Evolutionary conservation across 345 rosid species (phyloP).

Genomic region (Gossypium herbaceum): DNA sequence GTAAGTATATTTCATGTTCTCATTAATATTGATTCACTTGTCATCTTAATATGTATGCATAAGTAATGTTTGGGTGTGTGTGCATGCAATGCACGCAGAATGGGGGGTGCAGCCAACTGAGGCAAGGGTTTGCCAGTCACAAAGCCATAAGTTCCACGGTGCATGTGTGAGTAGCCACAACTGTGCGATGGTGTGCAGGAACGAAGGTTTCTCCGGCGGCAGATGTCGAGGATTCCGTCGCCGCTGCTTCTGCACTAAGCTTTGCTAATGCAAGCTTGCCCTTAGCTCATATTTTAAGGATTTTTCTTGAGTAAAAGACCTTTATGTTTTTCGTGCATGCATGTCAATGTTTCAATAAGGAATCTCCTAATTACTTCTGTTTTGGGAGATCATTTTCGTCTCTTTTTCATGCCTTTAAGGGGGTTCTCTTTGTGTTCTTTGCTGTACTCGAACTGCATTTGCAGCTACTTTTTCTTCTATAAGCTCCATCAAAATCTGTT

Average conservation of each 20-base stretch:
- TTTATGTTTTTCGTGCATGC: not conserved
- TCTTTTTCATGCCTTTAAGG: not conserved
- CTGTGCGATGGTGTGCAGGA: slow-evolving; percentile 35
- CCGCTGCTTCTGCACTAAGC: slow-evolving; percentile 33
- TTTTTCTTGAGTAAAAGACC: not conserved
- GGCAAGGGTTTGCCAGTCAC: slow-evolving; percentile 34
- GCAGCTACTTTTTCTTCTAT: not conserved
- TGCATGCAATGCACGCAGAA: slow-evolving; percentile 5
- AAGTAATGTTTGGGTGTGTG: not conserved
- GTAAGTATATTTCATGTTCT: not conserved
- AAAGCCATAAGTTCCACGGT: slow-evolving; percentile 34
- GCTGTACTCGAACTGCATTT: not conserved
- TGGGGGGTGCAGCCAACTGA: slow-evolving; percentile 25
- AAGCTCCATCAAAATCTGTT: not conserved
- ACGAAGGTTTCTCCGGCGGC: slow-evolving; percentile 34
- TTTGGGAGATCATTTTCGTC: not conserved
- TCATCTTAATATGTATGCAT: not conserved
- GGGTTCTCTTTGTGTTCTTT: not conserved
- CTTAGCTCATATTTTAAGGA: not conserved
- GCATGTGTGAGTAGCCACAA: slow-evolving; percentile 27
- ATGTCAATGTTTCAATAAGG: not conserved
- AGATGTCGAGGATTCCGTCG: slow-evolving; percentile 30
- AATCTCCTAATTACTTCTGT: not conserved
- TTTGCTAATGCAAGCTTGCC: slow-evolving; percentile 6
- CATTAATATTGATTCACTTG: not conserved